phyloP scores from a whole-genome alignment of 805 yeast species.

The Candida coleopterorum region DNA sequence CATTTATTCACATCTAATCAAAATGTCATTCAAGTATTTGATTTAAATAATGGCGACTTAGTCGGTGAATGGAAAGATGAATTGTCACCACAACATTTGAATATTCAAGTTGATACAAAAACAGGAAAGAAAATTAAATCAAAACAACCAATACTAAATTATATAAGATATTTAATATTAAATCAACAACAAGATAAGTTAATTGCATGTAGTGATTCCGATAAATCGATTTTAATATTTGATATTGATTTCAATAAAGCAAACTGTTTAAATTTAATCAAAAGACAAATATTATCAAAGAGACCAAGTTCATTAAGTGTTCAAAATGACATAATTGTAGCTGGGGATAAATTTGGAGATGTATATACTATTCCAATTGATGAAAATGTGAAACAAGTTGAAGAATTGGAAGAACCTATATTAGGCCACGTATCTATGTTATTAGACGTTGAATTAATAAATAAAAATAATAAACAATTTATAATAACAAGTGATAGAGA shows the following conservation, averaged over 20 bases:
- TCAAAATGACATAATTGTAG: slow-evolving; percentile 45
- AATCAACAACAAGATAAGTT: slow-evolving; percentile 48
- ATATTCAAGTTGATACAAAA: slow-evolving; percentile 42
- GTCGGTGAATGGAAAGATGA: slow-evolving; percentile 65
- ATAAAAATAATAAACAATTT: slow-evolving; percentile 39
- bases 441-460: slow-evolving; percentile 57
- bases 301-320: slow-evolving; percentile 83
- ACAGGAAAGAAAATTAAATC: slow-evolving; percentile 27
- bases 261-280: slow-evolving; percentile 46
- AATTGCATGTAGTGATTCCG: slow-evolving; percentile 74
- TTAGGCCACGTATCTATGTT: slow-evolving; percentile 97
- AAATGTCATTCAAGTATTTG: slow-evolving; percentile 54
- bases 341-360: slow-evolving; percentile 97
- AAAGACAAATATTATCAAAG: slow-evolving; percentile 80
- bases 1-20: slow-evolving; percentile 54
- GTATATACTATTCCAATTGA: slow-evolving; percentile 61
- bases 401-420: slow-evolving; percentile 54
- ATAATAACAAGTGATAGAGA: slow-evolving; percentile 87
- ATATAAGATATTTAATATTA: slow-evolving; percentile 59
- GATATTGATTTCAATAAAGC: slow-evolving; percentile 28
- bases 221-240: slow-evolving; percentile 72
- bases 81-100: slow-evolving; percentile 15
- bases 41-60: slow-evolving; percentile 30
- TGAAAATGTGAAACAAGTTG: slow-evolving; percentile 35
- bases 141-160: slow-evolving; percentile 49